phyloP scores from a whole-genome alignment of 768 basidiomycete genomes.

The Termitomyces sp. region DNA sequence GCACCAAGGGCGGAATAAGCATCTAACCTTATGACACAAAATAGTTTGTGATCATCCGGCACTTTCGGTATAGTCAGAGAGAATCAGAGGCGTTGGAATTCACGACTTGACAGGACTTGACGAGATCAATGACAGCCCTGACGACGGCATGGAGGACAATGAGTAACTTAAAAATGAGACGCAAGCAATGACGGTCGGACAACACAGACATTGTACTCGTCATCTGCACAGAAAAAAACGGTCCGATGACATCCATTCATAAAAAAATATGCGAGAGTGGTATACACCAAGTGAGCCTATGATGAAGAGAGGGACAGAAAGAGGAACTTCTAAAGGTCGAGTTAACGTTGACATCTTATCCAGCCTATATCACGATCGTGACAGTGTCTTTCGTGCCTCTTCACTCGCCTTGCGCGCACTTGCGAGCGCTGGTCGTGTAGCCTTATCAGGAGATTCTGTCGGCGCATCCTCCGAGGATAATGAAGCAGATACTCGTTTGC shows the following conservation, averaged over 20 bases:
- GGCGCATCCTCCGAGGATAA: constrained; percentile 10
- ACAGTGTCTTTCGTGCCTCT: constrained; percentile 47
- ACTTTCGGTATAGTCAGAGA: too few species aligned
- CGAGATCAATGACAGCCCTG: not conserved
- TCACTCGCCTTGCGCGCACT: constrained; percentile 48
- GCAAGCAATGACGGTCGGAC: not conserved
- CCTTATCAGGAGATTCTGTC: constrained; percentile 1
- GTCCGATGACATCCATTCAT: not conserved
- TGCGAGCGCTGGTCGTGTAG: constrained; percentile 38
- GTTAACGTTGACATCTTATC: too few species aligned
- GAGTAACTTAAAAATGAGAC: not conserved
- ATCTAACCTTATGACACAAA: too few species aligned
- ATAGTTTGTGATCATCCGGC: too few species aligned
- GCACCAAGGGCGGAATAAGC: too few species aligned
- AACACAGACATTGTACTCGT: too few species aligned
- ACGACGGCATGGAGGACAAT: not conserved
- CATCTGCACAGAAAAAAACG: too few species aligned
- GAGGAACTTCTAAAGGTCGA: not conserved
- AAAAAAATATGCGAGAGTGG: not conserved
- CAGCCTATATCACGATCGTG: constrained; percentile 24
- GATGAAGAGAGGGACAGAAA: not conserved
- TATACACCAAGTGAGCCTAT: not conserved
- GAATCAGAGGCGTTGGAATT: too few species aligned
- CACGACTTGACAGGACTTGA: too few species aligned
- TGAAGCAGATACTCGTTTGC: constrained; percentile 21